These are phyloP conservation scores for Ophiostoma perfectum DNA, from an alignment of 2,329 filamentous ascomycete species.

Conservation along the genomic window DNA sequence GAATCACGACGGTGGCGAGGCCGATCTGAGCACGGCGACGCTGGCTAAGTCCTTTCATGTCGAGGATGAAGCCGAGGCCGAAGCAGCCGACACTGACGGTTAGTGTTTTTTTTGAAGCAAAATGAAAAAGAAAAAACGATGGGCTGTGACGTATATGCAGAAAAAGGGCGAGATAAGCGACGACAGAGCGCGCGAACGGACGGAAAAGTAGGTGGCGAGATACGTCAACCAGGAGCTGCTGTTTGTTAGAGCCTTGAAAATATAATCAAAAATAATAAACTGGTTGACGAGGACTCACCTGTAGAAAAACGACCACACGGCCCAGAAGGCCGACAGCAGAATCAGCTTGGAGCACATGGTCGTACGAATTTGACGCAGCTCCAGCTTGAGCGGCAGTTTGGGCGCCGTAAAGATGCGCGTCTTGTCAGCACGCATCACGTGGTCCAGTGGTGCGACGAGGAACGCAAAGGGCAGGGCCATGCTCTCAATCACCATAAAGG, in stretches of 20 bases:
- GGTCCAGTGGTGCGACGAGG: neutral
- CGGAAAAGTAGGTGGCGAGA: slow-evolving; percentile 1
- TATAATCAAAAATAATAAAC: no score
- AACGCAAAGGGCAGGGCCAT: slow-evolving; percentile 4
- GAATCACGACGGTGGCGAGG: neutral
- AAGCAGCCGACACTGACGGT: neutral
- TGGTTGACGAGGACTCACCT: no score
- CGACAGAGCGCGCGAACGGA: neutral
- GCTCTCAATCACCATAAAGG: neutral
- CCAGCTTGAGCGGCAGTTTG: neutral
- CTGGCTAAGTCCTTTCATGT: neutral
- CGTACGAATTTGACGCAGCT: slow-evolving; percentile 1
- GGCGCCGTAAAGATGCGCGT: neutral
- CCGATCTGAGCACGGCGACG: neutral
- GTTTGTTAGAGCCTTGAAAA: no score
- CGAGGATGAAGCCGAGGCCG: neutral
- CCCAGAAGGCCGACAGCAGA: neutral
- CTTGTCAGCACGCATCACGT: neutral
- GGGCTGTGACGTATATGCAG: neutral
- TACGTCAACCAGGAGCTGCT: slow-evolving; percentile 1
- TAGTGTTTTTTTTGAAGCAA: neutral
- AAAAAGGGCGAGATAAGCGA: slow-evolving; percentile 4
- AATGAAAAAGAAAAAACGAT: neutral
- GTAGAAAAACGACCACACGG: slow-evolving; percentile 4
- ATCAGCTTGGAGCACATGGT: neutral